Evolutionary conservation across 768 basidiomycete genomes (phyloP).

Genomic region (Strobilomyces confusus): DNA sequence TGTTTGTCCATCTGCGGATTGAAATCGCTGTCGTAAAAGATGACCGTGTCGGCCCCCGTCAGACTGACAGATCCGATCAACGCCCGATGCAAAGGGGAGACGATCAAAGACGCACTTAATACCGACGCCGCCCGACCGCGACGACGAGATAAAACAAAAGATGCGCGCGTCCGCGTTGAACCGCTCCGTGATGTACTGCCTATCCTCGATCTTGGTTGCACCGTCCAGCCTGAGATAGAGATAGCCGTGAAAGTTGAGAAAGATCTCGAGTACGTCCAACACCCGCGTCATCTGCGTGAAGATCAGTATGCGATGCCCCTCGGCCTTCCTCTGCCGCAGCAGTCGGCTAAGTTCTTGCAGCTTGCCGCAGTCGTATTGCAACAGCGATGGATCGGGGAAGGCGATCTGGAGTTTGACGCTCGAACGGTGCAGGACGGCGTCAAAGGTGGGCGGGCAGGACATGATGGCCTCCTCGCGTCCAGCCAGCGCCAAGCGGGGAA

Average conservation of each 20-base stretch:
- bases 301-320: conserved; percentile 86
- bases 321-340: conserved; percentile 78
- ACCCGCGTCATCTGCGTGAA: conserved; percentile 98
- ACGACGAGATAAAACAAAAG: conserved; percentile 87
- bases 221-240: conserved; percentile 94
- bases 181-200: conserved; percentile 86
- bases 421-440: conserved; percentile 63
- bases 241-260: conserved; percentile 89
- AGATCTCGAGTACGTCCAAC: conserved; percentile 90
- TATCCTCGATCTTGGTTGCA: conserved; percentile 91
- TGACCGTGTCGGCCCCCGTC: conserved; percentile 90
- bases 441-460: conserved; percentile 48
- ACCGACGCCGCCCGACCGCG: conserved; percentile 80
- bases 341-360: conserved; percentile 79
- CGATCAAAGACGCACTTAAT: conserved; percentile 68
- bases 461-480: conserved; percentile 33
- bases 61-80: conserved; percentile 40
- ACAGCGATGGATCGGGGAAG: conserved; percentile 83
- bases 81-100: conserved; percentile 15
- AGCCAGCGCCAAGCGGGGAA: conserved; percentile 60
- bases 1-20: conserved; percentile 98
- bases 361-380: conserved; percentile 97
- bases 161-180: conserved; percentile 75
- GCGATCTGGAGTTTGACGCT: conserved; percentile 88
- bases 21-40: conserved; percentile 97